Evolutionary conservation across 2,329 filamentous ascomycete genomes (phyloP).

Genomic region (Tolypocladium cylindrosporum): DNA sequence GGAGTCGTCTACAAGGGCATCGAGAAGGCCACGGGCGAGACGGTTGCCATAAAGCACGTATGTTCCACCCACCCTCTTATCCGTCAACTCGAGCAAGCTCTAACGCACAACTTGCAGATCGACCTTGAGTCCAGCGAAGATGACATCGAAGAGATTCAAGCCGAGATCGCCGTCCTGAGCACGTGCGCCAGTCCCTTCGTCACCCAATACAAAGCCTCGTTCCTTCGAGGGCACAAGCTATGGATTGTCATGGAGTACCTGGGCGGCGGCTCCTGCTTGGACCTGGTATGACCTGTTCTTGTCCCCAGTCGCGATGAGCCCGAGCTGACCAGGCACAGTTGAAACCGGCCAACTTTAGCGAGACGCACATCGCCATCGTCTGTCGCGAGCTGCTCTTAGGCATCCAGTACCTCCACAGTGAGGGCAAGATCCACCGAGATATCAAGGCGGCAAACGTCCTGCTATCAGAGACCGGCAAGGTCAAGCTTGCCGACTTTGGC

Average conservation of each 20-base stretch:
- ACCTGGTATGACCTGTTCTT: slow-evolving; percentile 52
- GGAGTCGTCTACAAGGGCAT: slow-evolving; percentile 96
- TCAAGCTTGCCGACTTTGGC: slow-evolving; percentile 95
- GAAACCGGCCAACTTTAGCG: slow-evolving; percentile 80
- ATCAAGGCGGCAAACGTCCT: slow-evolving; percentile 95
- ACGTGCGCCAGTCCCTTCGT: slow-evolving; percentile 92
- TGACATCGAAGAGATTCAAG: slow-evolving; percentile 96
- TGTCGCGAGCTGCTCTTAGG: slow-evolving; percentile 85
- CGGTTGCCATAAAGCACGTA: slow-evolving; percentile 95
- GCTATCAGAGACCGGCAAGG: slow-evolving; percentile 81
- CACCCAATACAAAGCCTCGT: slow-evolving; percentile 93
- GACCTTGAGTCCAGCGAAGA: slow-evolving; percentile 98
- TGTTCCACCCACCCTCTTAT: slow-evolving; percentile 18
- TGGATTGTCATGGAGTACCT: slow-evolving; percentile 99
- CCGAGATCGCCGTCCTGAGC: slow-evolving; percentile 90
- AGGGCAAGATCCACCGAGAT: slow-evolving; percentile 93
- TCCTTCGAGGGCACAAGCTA: slow-evolving; percentile 89
- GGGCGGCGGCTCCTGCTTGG: slow-evolving; percentile 88
- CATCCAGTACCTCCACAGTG: slow-evolving; percentile 84
- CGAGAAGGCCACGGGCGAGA: slow-evolving; percentile 79
- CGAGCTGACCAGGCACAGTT: slow-evolving; percentile 46
- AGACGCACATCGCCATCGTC: slow-evolving; percentile 87
- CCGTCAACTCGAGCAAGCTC: not conserved
- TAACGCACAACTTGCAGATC: slow-evolving; percentile 49
- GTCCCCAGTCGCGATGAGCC: not conserved